Conservation (phyloP, 768 basidiomycete species). For the Austroboletus festivus region DNA sequence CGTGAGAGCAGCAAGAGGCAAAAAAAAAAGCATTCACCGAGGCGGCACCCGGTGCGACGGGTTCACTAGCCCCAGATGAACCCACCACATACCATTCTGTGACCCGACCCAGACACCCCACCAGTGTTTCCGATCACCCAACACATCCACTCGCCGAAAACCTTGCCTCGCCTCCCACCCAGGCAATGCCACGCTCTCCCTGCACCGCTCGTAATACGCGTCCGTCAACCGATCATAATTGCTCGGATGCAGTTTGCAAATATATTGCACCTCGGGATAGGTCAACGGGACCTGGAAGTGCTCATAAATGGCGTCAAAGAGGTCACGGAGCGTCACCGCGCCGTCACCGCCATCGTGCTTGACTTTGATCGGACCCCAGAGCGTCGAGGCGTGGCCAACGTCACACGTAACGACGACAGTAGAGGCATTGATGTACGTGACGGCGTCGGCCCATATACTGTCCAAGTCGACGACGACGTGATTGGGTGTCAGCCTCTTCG, state of each 20-base stretch:
- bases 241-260: slow-evolving; percentile 16
- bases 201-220: slow-evolving; percentile 37
- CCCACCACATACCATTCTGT: slow-evolving; percentile 39
- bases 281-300: slow-evolving; percentile 48
- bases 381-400: slow-evolving; percentile 19
- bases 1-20: neutral
- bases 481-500: slow-evolving; percentile 30
- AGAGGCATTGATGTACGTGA: slow-evolving; percentile 21
- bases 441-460: slow-evolving; percentile 12
- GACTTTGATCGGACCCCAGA: slow-evolving; percentile 52
- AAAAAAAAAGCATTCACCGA: neutral
- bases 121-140: slow-evolving; percentile 46
- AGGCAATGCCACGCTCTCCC: slow-evolving; percentile 37
- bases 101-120: slow-evolving; percentile 38
- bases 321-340: slow-evolving; percentile 40
- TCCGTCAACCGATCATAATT: slow-evolving; percentile 21
- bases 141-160: slow-evolving; percentile 47
- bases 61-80: slow-evolving; percentile 44
- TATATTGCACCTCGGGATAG: slow-evolving; percentile 22
- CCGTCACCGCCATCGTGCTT: slow-evolving; percentile 24
- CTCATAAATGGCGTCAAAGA: slow-evolving; percentile 47
- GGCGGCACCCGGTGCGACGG: slow-evolving; percentile 9
- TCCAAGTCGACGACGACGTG: slow-evolving; percentile 22
- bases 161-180: slow-evolving; percentile 39
- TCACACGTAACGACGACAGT: slow-evolving; percentile 26